These are phyloP conservation scores for Mortierella sp. DNA, from an alignment of 371 early-diverging fungal genomes.

Conservation along the genomic window DNA sequence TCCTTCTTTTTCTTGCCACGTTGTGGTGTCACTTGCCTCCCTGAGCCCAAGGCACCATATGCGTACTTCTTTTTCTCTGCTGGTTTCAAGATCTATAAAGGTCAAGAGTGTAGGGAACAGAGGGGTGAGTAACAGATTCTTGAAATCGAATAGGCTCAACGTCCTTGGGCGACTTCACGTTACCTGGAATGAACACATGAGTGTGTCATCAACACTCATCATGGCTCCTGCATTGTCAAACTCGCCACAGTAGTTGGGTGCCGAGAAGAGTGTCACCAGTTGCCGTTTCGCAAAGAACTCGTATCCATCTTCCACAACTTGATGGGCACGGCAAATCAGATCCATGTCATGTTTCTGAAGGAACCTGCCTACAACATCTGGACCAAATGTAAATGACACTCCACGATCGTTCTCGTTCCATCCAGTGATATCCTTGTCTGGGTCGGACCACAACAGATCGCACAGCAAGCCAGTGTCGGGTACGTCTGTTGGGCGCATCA, in stretches of 20 bases:
- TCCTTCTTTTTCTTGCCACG: slow-evolving; percentile 53
- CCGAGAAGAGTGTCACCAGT: slow-evolving; percentile 94
- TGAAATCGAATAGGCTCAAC: no score
- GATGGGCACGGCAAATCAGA: slow-evolving; percentile 95
- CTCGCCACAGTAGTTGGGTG: slow-evolving; percentile 97
- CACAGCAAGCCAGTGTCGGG: slow-evolving; percentile 90
- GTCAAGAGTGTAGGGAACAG: slow-evolving; percentile 1
- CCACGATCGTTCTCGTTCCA: slow-evolving; percentile 96
- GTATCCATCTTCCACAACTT: slow-evolving; percentile 96
- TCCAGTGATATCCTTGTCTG: slow-evolving; percentile 81
- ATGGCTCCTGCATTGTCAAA: slow-evolving; percentile 98
- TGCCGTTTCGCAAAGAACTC: slow-evolving; percentile 95
- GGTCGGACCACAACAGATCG: slow-evolving; percentile 98
- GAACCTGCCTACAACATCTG: slow-evolving; percentile 89
- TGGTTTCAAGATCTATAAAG: slow-evolving; percentile 40
- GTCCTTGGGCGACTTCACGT: not conserved
- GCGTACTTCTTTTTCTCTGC: slow-evolving; percentile 79
- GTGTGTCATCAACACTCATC: slow-evolving; percentile 96
- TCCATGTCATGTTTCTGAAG: slow-evolving; percentile 93
- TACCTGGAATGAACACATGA: slow-evolving; percentile 90
- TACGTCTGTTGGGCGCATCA: slow-evolving; percentile 95
- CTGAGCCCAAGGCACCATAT: slow-evolving; percentile 69
- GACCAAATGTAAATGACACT: slow-evolving; percentile 91
- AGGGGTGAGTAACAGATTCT: not conserved
- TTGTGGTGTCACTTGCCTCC: slow-evolving; percentile 42